Percentiles rank a stretch among this genome's conserved stretches.
Conservation (phyloP, 2,329 filamentous ascomycete genomes). For the Talaromyces sp. region DNA sequence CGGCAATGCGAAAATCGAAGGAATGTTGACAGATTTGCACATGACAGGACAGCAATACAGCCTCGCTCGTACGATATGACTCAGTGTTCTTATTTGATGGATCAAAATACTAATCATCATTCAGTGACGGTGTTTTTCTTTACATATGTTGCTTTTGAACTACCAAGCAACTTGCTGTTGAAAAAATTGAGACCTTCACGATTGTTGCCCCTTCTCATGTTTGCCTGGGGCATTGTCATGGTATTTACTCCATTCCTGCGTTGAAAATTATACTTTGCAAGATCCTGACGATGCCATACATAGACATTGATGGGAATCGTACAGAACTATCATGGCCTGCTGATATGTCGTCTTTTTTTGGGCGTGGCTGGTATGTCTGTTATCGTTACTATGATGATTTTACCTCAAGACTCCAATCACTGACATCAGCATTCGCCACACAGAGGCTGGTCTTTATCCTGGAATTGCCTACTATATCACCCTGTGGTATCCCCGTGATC, state of each 20-base stretch:
- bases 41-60: constrained; percentile 35
- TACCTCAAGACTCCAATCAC: neutral
- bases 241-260: constrained; percentile 15
- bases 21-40: constrained; percentile 50
- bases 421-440: neutral
- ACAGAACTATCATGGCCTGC: constrained; percentile 45
- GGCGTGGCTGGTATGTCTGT: constrained; percentile 33
- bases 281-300: neutral
- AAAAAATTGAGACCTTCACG: constrained; percentile 41
- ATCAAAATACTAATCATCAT: constrained; percentile 40
- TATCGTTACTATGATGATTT: neutral
- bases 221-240: constrained; percentile 50
- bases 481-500: constrained; percentile 59
- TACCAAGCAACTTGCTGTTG: constrained; percentile 43
- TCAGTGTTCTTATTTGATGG: neutral
- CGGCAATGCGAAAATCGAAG: constrained; percentile 54
- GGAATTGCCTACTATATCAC: constrained; percentile 51
- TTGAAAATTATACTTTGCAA: neutral
- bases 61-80: constrained; percentile 21
- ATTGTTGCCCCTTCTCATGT: constrained; percentile 41
- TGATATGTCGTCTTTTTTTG: constrained; percentile 50
- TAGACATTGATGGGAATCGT: constrained; percentile 45
- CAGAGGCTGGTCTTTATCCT: constrained; percentile 46
- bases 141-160: constrained; percentile 44
- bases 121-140: constrained; percentile 54